These are phyloP conservation scores for Macrolepiota dolichaula DNA, from an alignment of 768 basidiomycete genomes.

Conservation along the genomic window DNA sequence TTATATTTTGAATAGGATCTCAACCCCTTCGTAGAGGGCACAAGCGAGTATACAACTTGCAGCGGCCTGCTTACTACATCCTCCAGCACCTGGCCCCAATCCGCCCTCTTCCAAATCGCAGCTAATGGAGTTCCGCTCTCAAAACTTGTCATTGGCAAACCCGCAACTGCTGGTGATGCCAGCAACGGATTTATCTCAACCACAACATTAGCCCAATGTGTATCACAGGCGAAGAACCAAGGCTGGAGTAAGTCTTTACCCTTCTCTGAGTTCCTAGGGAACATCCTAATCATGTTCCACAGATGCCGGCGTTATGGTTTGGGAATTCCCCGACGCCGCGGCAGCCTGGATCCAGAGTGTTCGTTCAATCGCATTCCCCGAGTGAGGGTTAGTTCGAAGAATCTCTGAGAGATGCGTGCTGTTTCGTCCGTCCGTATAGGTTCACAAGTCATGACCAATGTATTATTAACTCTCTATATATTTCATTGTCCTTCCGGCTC, in stretches of 20 bases:
- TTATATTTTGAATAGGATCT: background rate
- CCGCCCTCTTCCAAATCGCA: slow-evolving; percentile 58
- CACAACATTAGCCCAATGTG: slow-evolving; percentile 55
- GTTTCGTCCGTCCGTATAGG: background rate
- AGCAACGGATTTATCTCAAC: slow-evolving; percentile 62
- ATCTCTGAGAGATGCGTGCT: background rate
- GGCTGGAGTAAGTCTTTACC: slow-evolving; percentile 62
- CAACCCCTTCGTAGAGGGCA: slow-evolving; percentile 45
- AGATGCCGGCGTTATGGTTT: slow-evolving; percentile 37
- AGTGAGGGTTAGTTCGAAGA: slow-evolving; percentile 15
- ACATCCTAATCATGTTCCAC: background rate
- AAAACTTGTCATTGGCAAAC: slow-evolving; percentile 80
- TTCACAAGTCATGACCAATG: background rate
- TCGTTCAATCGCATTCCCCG: slow-evolving; percentile 31
- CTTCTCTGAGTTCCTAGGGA: background rate
- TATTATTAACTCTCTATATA: background rate
- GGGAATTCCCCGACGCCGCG: slow-evolving; percentile 39
- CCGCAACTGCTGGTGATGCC: slow-evolving; percentile 48
- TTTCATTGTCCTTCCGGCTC: background rate
- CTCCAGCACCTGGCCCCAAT: slow-evolving; percentile 57
- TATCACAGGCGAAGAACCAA: slow-evolving; percentile 50
- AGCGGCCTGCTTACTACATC: slow-evolving; percentile 53
- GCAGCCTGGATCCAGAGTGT: slow-evolving; percentile 38
- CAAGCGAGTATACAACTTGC: slow-evolving; percentile 63
- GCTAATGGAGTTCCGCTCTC: slow-evolving; percentile 51